phyloP scores from a whole-genome alignment of 2,329 filamentous ascomycete species.

The Colletotrichum simmondsii region DNA sequence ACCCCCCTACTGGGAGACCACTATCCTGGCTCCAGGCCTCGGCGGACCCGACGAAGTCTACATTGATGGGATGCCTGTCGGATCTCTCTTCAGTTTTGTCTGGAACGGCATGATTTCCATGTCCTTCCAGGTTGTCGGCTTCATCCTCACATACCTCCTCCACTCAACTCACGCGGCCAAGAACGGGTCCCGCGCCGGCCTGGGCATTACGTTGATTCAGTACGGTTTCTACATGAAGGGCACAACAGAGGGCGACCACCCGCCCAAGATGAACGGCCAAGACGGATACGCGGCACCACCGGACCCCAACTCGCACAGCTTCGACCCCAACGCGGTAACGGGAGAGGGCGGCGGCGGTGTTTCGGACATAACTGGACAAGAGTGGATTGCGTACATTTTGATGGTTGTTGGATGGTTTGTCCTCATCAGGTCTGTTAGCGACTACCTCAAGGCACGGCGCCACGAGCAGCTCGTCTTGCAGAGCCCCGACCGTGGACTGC shows the following conservation, averaged over 20 bases:
- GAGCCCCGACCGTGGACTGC: constrained; percentile 88
- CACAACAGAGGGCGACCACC: constrained; percentile 45
- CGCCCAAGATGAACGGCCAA: constrained; percentile 57
- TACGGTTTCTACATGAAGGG: constrained; percentile 95
- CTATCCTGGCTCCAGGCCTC: constrained; percentile 91
- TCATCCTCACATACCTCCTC: constrained; percentile 96
- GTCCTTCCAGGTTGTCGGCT: constrained; percentile 96
- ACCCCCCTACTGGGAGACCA: constrained; percentile 99
- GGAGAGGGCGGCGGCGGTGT: constrained; percentile 55
- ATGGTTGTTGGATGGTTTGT: constrained; percentile 99
- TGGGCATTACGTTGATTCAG: constrained; percentile 94
- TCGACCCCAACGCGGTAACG: constrained; percentile 78
- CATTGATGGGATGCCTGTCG: constrained; percentile 93
- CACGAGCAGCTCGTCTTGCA: constrained; percentile 95
- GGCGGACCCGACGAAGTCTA: constrained; percentile 95
- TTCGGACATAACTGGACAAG: constrained; percentile 74
- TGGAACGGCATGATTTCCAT: constrained; percentile 98
- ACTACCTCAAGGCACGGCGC: constrained; percentile 86
- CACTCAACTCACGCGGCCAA: constrained; percentile 99
- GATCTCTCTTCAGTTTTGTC: constrained; percentile 85
- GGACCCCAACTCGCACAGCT: constrained; percentile 91
- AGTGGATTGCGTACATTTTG: constrained; percentile 90
- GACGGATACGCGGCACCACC: constrained; percentile 76
- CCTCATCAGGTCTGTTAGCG: constrained; percentile 90
- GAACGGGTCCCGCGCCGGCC: constrained; percentile 92